Percentiles rank a stretch among this genome's conserved stretches.
Evolutionary conservation across 2,329 filamentous ascomycete species (phyloP).

Genomic region (Sclerotiophoma versabilis): DNA sequence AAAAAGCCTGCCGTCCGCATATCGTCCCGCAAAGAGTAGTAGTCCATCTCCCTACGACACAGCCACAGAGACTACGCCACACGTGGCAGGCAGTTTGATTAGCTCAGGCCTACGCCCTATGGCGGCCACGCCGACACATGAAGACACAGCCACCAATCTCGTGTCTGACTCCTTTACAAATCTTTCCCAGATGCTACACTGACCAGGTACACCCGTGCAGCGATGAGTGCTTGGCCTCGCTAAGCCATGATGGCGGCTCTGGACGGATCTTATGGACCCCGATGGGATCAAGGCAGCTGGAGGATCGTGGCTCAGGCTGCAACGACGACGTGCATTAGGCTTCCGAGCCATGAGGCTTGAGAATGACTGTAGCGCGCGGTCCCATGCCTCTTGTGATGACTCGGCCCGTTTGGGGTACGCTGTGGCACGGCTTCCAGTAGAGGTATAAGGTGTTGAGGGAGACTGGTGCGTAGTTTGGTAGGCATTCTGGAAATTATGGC

Average conservation of each 20-base stretch:
- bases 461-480: not conserved
- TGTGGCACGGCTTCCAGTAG: not conserved
- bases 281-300: conserved; percentile 12
- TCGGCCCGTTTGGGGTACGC: conserved; percentile 4
- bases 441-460: conserved; percentile 11
- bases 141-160: conserved; percentile 11
- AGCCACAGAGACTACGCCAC: conserved; percentile 11
- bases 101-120: not conserved
- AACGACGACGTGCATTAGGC: conserved; percentile 18
- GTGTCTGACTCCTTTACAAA: not conserved
- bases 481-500: conserved; percentile 4
- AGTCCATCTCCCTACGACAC: not conserved
- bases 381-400: not conserved
- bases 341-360: conserved; percentile 8
- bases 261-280: not conserved
- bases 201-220: conserved; percentile 1
- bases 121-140: conserved; percentile 2
- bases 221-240: not conserved
- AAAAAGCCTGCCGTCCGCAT: conserved; percentile 1
- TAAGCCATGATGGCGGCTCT: conserved; percentile 12
- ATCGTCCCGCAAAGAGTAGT: not conserved
- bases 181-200: not conserved
- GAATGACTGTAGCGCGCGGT: conserved; percentile 12
- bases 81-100: not conserved
- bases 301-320: conserved; percentile 14